Evolutionary conservation across 2,329 filamentous ascomycete genomes (phyloP).

Genomic region (Curvularia verruculosa): DNA sequence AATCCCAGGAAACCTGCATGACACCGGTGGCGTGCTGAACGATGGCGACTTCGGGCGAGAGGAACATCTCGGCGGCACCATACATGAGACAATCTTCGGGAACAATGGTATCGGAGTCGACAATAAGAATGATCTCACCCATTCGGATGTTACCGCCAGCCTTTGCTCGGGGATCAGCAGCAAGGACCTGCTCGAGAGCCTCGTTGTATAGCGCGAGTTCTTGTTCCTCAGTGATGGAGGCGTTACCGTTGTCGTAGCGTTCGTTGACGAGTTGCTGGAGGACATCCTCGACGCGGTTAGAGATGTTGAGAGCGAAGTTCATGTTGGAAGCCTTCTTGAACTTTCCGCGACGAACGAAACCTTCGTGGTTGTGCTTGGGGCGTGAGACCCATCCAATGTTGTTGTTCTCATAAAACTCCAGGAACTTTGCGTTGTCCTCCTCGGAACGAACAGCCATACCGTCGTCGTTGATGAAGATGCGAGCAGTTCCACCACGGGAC

Average conservation of each 20-base stretch:
- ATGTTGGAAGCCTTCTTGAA: constrained; percentile 66
- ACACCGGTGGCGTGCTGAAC: constrained; percentile 72
- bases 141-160: constrained; percentile 84
- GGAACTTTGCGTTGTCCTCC: constrained; percentile 50
- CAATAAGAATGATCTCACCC: constrained; percentile 78
- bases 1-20: constrained; percentile 73
- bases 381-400: constrained; percentile 56
- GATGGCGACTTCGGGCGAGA: constrained; percentile 76
- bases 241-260: constrained; percentile 19
- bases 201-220: constrained; percentile 40
- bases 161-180: constrained; percentile 70
- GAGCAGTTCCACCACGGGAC: constrained; percentile 65
- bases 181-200: constrained; percentile 66
- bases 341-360: constrained; percentile 36
- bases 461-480: constrained; percentile 71
- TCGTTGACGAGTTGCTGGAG: constrained; percentile 58
- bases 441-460: constrained; percentile 65
- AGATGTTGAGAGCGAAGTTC: constrained; percentile 70
- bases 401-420: constrained; percentile 55
- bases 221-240: constrained; percentile 38
- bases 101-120: constrained; percentile 30
- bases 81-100: constrained; percentile 78
- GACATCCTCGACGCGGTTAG: constrained; percentile 66
- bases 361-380: constrained; percentile 49
- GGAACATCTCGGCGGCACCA: constrained; percentile 79